These are phyloP conservation scores for Exserohilum turcica DNA, from an alignment of 2,329 filamentous ascomycete species.

Conservation along the genomic window DNA sequence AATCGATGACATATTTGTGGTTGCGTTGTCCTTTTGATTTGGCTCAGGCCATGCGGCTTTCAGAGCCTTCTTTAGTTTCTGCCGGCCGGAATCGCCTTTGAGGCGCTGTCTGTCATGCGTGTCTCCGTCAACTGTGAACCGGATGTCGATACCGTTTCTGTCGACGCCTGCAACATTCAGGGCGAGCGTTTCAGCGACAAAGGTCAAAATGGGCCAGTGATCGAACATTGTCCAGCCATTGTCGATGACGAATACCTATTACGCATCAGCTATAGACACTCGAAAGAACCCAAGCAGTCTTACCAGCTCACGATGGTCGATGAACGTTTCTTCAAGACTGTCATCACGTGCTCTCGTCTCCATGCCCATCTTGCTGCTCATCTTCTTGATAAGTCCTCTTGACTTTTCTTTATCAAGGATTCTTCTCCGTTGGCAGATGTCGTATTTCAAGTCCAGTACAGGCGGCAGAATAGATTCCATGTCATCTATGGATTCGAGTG, in stretches of 20 bases:
- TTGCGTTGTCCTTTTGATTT: neutral
- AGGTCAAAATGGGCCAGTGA: constrained; percentile 20
- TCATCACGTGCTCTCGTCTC: neutral
- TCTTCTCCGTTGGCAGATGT: neutral
- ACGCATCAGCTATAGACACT: neutral
- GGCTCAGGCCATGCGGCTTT: neutral
- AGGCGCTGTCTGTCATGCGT: neutral
- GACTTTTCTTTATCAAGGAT: neutral
- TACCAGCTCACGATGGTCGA: neutral
- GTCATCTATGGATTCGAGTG: neutral
- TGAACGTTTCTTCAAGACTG: neutral
- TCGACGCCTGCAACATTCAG: constrained; percentile 21
- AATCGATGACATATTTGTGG: neutral
- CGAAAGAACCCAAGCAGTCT: neutral
- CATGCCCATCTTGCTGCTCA: neutral
- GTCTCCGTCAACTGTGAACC: constrained; percentile 15
- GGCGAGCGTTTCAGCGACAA: constrained; percentile 21
- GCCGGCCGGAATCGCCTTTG: neutral
- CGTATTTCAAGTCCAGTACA: neutral
- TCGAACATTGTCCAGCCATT: neutral
- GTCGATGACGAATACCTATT: neutral
- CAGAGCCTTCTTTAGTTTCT: neutral
- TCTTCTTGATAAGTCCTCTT: neutral
- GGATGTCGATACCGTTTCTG: constrained; percentile 21
- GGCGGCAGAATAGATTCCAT: neutral